Conservation (phyloP, 108 stramenopile species). For the Conticribra weissflogii region DNA sequence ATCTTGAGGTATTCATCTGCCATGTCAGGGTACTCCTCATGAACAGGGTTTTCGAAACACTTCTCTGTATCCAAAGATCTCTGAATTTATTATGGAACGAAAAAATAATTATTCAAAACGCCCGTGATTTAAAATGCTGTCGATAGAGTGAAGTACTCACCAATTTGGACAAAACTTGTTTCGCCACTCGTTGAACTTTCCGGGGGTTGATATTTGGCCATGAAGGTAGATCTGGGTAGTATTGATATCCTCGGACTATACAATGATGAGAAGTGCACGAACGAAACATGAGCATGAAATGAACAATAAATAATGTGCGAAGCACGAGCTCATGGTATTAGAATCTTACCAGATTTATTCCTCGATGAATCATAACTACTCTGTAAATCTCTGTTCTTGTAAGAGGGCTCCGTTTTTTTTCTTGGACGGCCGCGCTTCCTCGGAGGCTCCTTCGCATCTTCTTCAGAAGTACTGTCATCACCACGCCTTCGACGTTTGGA, state of each 20-base stretch:
- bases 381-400: no score
- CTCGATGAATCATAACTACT: no score
- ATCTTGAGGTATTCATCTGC: constrained; percentile 49
- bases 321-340: no score
- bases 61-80: constrained; percentile 36
- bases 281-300: neutral
- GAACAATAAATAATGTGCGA: neutral
- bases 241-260: neutral
- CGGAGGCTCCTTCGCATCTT: no score
- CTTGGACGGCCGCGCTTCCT: no score
- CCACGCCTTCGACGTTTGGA: no score
- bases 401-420: no score
- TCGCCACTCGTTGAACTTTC: constrained; percentile 15
- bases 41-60: constrained; percentile 62
- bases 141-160: constrained; percentile 14
- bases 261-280: neutral
- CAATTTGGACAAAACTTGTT: constrained; percentile 26
- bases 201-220: constrained; percentile 34
- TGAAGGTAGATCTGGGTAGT: constrained; percentile 24
- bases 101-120: neutral
- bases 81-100: constrained; percentile 20
- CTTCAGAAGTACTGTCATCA: no score
- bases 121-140: constrained; percentile 7
- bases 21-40: constrained; percentile 65
- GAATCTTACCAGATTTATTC: no score